Conservation (phyloP, 768 basidiomycete genomes). For the Cystofilobasidium ferigula region DNA sequence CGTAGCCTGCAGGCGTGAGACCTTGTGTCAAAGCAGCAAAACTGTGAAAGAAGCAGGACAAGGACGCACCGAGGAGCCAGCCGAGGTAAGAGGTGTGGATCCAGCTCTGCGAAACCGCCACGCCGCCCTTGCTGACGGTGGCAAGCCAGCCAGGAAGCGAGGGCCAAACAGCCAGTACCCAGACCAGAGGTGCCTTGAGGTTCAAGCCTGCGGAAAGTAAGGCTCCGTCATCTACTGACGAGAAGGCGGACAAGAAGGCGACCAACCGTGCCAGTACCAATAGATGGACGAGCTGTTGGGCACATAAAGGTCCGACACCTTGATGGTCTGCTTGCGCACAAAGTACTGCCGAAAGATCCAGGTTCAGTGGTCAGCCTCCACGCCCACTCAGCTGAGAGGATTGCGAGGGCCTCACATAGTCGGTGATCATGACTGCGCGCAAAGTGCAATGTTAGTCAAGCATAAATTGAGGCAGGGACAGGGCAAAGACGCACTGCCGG, state of each 20-base stretch:
- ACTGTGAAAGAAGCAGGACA: too few relatives aligned
- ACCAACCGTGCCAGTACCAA: slow-evolving; percentile 25
- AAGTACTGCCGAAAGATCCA: too few relatives aligned
- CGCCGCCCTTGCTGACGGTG: neutral
- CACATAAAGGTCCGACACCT: slow-evolving; percentile 16
- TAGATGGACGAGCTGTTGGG: slow-evolving; percentile 11
- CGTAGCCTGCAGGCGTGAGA: slow-evolving; percentile 25
- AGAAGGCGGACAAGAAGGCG: neutral
- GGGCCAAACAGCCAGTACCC: slow-evolving; percentile 14
- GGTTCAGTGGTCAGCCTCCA: slow-evolving; percentile 23
- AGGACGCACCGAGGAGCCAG: slow-evolving; percentile 23
- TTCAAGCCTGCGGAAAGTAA: slow-evolving; percentile 11
- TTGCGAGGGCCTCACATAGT: slow-evolving; percentile 24
- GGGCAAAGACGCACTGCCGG: neutral
- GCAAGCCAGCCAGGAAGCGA: slow-evolving; percentile 13
- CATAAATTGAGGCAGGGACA: neutral
- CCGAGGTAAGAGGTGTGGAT: slow-evolving; percentile 16
- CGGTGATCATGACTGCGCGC: slow-evolving; percentile 20
- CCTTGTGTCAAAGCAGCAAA: neutral
- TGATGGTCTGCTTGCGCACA: neutral
- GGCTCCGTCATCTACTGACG: neutral
- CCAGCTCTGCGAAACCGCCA: slow-evolving; percentile 5
- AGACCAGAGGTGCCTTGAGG: slow-evolving; percentile 13
- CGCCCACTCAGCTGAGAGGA: too few relatives aligned
- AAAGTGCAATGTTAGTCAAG: neutral